Base-by-base conservation (phyloP, 2,329 filamentous ascomycete species). In the Sclerotinia sclerotiorum region DNA sequence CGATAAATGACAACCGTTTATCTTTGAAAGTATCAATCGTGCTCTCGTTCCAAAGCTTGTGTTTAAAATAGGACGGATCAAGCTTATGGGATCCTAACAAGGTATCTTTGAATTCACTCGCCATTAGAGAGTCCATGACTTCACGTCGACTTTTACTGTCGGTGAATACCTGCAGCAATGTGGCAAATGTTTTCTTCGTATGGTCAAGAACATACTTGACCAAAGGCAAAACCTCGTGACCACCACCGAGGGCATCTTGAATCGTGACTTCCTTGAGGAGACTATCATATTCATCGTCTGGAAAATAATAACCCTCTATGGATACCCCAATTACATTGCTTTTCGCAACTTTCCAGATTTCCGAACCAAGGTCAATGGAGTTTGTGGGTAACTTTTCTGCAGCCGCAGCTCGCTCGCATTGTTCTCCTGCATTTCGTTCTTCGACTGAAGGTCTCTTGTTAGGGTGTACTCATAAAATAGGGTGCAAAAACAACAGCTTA, bases 141-240 rank as follows among this genome's bases (percentile, higher is more conserved):
- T 65, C 51, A 1, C 39, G 62, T 13, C 17, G 49, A 46, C 42
- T 19, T 44, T 32, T 17, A 13, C 1, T 46, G 5, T 32, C 2
- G 6, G 35, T 11, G 19, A 65, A 65, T 11, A 44, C 49, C 15
- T 5, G 51, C 6, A 65, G 19, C 49, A 65, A 32, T 48, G 51
- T 46, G 10, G 19, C 15, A 65, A 65, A 65, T 65, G 51, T 48
- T 39, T 56, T 65, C 24, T 52, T 52, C 13, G 61, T 49, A 29
- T 32, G 1, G 19, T 3, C 44, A 11, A 27, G 3, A 11, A 24
- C 5, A 32, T 65, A 65, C 3, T 54, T 6, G 51, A 56, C 24
- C 2, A 65, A 11, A 2, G 6, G 7, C 2, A 2, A 48, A 21
- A 35, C 19, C 5, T 55, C 24, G 5, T 17, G 10, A 5, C 11